phyloP scores from a whole-genome alignment of 1,284 basidiomycete species.

The Naganishia liquefaciens region DNA sequence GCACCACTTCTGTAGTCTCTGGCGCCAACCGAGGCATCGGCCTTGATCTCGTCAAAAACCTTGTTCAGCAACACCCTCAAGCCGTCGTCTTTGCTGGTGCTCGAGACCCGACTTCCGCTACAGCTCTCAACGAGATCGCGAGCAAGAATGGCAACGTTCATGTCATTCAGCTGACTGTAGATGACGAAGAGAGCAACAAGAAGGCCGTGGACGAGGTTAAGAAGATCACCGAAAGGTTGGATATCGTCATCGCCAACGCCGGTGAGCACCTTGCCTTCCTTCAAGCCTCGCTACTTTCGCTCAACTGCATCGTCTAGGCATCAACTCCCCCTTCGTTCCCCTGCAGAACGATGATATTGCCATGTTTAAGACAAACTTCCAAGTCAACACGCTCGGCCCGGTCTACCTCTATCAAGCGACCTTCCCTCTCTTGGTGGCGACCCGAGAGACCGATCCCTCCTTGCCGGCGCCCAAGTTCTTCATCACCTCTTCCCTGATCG shows the following conservation, averaged over 20 bases:
- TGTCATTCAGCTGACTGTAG: conserved; percentile 31
- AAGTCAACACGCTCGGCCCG: conserved; percentile 37
- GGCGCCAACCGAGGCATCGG: conserved; percentile 39
- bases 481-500: conserved; percentile 34
- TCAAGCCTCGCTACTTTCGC: neutral
- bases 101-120: conserved; percentile 33
- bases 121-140: conserved; percentile 33
- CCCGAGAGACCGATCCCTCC: neutral
- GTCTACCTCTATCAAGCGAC: conserved; percentile 36
- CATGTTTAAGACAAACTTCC: conserved; percentile 16
- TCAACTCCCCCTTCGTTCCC: neutral
- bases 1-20: conserved; percentile 25
- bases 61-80: conserved; percentile 28
- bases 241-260: conserved; percentile 34
- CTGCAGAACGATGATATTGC: neutral
- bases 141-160: conserved; percentile 23
- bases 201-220: conserved; percentile 31
- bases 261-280: conserved; percentile 1
- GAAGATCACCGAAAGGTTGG: conserved; percentile 29
- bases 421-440: conserved; percentile 25
- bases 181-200: conserved; percentile 31
- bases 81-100: conserved; percentile 39
- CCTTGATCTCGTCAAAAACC: conserved; percentile 32
- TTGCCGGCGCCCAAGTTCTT: conserved; percentile 33
- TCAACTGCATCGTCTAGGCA: neutral